Conservation (phyloP, 225 moss, liverwort and hornwort genomes). For the Pleurozium schreberi region DNA sequence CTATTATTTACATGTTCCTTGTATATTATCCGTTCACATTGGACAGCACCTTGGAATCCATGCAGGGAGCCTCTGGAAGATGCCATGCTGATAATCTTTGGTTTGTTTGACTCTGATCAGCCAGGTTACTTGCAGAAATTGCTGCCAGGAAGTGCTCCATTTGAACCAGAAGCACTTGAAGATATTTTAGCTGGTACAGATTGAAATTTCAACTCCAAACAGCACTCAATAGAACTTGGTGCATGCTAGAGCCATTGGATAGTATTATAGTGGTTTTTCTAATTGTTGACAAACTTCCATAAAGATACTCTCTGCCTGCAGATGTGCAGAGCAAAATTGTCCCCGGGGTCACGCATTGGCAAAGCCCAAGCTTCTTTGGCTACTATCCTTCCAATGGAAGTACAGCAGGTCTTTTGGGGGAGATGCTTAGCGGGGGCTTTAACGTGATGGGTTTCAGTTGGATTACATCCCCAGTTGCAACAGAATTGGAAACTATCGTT, state of each 20-base stretch:
- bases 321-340: constrained; percentile 43
- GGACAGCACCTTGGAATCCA: neutral
- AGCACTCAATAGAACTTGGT: neutral
- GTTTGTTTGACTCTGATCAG: constrained; percentile 7
- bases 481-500: constrained; percentile 60
- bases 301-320: neutral
- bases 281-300: neutral
- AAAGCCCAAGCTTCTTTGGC: constrained; percentile 76
- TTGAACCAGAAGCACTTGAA: constrained; percentile 46
- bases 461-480: constrained; percentile 74
- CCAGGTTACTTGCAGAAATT: constrained; percentile 59
- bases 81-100: neutral
- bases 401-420: constrained; percentile 55
- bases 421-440: constrained; percentile 70
- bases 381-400: constrained; percentile 60
- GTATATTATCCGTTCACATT: neutral
- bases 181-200: constrained; percentile 31
- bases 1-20: neutral
- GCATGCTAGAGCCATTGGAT: neutral
- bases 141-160: constrained; percentile 54
- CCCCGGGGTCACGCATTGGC: constrained; percentile 74
- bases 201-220: neutral
- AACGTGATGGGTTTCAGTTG: constrained; percentile 63
- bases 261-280: neutral
- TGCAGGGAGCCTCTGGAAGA: neutral